These are phyloP conservation scores for Bruguiera hainesii DNA, from an alignment of 441 rosid species.

Conservation along the genomic window DNA sequence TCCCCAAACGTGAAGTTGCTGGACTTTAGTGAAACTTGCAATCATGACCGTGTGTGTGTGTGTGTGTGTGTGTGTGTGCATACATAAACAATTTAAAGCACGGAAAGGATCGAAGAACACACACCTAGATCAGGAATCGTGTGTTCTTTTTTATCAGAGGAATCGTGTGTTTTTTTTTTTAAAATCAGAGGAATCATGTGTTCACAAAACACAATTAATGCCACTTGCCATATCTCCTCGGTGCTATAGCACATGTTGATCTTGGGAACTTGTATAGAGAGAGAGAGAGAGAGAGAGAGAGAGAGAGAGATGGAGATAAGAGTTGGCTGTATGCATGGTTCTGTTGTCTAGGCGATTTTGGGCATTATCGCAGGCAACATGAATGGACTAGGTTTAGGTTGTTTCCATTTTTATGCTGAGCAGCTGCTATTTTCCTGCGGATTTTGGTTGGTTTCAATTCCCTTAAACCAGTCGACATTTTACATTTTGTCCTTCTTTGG, in stretches of 20 bases:
- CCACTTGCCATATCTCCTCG: conserved; percentile 1
- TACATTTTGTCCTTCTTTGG: too few species aligned
- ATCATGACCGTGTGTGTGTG: not conserved
- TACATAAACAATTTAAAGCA: not conserved
- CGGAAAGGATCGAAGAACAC: not conserved
- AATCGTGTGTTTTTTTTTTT: too few species aligned
- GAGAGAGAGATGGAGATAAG: not conserved
- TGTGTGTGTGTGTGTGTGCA: too few species aligned
- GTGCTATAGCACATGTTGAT: conserved; percentile 20
- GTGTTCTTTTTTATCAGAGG: too few species aligned
- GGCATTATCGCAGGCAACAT: conserved; percentile 11
- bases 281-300: not conserved
- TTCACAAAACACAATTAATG: conserved; percentile 17
- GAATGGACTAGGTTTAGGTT: not conserved
- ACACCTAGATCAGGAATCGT: not conserved
- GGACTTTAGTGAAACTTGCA: not conserved
- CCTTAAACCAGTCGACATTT: too few species aligned
- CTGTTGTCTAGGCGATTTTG: conserved; percentile 15
- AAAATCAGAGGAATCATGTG: not conserved
- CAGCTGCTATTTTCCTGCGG: too few species aligned
- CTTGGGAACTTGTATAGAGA: conserved; percentile 13
- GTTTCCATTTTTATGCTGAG: too few species aligned
- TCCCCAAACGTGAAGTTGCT: not conserved
- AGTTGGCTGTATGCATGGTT: not conserved
- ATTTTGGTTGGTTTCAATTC: too few species aligned